phyloP scores from a whole-genome alignment of 805 yeast species.

The Starmerella stigmatis region DNA sequence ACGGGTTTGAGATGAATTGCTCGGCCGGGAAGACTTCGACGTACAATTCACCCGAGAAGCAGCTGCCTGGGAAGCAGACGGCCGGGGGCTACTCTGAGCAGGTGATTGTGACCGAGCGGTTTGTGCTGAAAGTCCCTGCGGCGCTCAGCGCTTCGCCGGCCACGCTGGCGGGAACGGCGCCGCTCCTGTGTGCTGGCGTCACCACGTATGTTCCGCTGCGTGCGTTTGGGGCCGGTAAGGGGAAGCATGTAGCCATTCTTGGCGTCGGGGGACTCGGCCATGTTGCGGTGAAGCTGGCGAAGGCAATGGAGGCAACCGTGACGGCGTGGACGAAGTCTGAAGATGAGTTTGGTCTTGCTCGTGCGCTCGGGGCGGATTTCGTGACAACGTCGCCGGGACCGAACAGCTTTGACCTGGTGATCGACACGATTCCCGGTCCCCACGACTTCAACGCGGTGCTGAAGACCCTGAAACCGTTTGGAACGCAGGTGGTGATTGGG shows the following conservation, averaged over 20 bases:
- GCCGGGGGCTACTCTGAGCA: conserved; percentile 38
- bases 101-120: conserved; percentile 45
- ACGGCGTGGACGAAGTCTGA: conserved; percentile 45
- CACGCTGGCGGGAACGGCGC: conserved; percentile 47
- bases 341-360: conserved; percentile 43
- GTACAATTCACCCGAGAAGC: conserved; percentile 33
- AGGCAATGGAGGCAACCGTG: conserved; percentile 55
- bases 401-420: conserved; percentile 40
- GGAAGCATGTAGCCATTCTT: conserved; percentile 46
- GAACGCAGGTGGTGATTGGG: conserved; percentile 55
- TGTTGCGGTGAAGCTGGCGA: conserved; percentile 49
- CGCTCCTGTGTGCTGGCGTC: conserved; percentile 68
- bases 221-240: conserved; percentile 39
- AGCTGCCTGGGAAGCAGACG: conserved; percentile 55
- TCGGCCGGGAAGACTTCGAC: conserved; percentile 36
- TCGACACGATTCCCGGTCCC: conserved; percentile 43
- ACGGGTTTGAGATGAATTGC: conserved; percentile 51
- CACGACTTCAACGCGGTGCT: conserved; percentile 43
- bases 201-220: conserved; percentile 59
- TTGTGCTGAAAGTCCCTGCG: conserved; percentile 56
- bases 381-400: conserved; percentile 32
- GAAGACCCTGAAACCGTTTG: conserved; percentile 45
- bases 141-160: conserved; percentile 29
- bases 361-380: conserved; percentile 46
- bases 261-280: conserved; percentile 65